Conservation (phyloP, 2,329 filamentous ascomycete species). For the Nemania sp. region DNA sequence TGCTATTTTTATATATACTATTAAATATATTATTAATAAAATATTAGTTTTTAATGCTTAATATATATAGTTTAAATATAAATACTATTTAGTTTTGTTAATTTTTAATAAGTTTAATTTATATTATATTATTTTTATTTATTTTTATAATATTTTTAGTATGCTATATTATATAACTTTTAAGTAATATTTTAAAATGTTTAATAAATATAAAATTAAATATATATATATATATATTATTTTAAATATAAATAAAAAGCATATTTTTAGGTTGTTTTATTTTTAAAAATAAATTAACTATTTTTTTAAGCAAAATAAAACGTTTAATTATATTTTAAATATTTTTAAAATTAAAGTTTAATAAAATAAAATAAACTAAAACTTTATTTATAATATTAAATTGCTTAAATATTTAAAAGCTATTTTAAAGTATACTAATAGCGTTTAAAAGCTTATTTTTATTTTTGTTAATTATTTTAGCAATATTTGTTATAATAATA, state of each 20-base stretch:
- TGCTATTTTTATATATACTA: background rate
- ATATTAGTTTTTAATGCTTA: background rate
- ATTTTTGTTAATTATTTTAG: too few species aligned
- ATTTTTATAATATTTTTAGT: slow-evolving; percentile 5
- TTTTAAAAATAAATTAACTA: background rate
- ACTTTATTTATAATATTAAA: slow-evolving; percentile 1
- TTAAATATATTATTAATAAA: background rate
- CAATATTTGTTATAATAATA: too few species aligned
- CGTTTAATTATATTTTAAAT: background rate
- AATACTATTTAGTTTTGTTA: background rate
- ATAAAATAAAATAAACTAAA: background rate
- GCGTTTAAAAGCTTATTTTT: too few species aligned
- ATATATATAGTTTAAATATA: background rate
- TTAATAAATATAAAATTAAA: background rate
- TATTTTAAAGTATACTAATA: too few species aligned
- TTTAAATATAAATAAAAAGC: background rate
- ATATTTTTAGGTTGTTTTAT: background rate
- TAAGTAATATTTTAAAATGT: background rate
- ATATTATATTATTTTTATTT: slow-evolving; percentile 1
- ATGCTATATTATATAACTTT: background rate
- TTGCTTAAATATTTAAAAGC: background rate
- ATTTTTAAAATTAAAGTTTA: background rate
- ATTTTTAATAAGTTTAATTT: background rate
- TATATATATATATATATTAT: background rate
- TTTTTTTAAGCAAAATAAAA: slow-evolving; percentile 2